These are phyloP conservation scores for Rhizopogon vulgaris DNA, from an alignment of 768 basidiomycete species.

Conservation along the genomic window DNA sequence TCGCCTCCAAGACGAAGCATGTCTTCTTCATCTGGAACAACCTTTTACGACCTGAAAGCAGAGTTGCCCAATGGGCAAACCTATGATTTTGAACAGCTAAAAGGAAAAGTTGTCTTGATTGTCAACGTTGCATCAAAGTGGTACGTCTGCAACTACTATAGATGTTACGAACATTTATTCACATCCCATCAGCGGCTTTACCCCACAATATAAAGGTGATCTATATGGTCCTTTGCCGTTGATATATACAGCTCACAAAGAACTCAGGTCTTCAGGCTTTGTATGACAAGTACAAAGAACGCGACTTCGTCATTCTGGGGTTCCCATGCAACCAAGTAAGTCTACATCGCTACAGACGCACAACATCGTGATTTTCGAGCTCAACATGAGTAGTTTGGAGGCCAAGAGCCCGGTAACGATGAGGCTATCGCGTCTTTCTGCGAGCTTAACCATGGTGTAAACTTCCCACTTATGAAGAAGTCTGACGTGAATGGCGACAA, in stretches of 20 bases:
- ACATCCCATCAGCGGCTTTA: constrained; percentile 57
- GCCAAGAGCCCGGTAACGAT: constrained; percentile 82
- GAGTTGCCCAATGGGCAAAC: constrained; percentile 48
- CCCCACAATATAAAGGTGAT: constrained; percentile 69
- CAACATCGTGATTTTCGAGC: neutral
- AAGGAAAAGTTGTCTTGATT: constrained; percentile 72
- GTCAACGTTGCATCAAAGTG: constrained; percentile 78
- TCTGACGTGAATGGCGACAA: constrained; percentile 87
- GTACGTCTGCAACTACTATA: constrained; percentile 18
- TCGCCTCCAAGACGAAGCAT: constrained; percentile 12
- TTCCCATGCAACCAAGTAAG: constrained; percentile 88
- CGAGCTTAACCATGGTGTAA: constrained; percentile 78
- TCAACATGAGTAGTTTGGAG: constrained; percentile 55
- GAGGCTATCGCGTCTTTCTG: constrained; percentile 71
- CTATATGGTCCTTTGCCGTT: neutral
- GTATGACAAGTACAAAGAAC: constrained; percentile 76
- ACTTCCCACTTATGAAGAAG: constrained; percentile 89
- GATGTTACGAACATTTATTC: neutral
- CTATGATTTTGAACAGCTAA: constrained; percentile 62
- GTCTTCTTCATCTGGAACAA: constrained; percentile 17
- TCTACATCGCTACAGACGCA: neutral
- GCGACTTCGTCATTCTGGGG: constrained; percentile 73
- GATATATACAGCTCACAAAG: neutral
- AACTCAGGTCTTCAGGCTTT: constrained; percentile 65
- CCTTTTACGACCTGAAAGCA: constrained; percentile 68